These are phyloP conservation scores for Zizania latifolia DNA, from an alignment of 176 grass and related monocot species.

Conservation along the genomic window DNA sequence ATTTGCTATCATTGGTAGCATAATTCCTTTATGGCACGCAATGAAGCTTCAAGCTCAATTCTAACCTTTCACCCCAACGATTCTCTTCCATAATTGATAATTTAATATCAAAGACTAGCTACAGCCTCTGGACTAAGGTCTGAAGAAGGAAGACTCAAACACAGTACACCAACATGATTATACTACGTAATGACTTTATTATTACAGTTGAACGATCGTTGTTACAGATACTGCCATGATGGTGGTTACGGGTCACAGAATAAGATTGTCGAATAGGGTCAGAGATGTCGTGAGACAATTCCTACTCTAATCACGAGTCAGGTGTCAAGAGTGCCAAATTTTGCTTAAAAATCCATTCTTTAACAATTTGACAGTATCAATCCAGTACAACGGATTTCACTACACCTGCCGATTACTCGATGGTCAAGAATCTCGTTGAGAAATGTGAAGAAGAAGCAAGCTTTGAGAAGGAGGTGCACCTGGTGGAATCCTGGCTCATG, in stretches of 20 bases:
- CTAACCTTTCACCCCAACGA: background rate
- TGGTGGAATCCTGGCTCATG: conserved; percentile 90
- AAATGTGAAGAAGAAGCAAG: background rate
- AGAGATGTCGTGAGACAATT: background rate
- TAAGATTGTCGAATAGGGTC: background rate
- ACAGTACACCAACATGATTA: background rate
- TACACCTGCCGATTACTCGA: background rate
- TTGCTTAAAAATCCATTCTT: background rate
- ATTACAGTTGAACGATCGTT: background rate
- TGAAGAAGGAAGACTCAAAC: background rate
- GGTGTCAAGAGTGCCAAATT: background rate
- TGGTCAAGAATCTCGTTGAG: background rate
- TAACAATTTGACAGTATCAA: background rate
- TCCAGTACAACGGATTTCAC: background rate
- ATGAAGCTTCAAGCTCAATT: background rate
- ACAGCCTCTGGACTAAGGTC: background rate
- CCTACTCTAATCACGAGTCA: background rate
- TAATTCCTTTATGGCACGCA: background rate
- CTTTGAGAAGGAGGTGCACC: conserved; percentile 20
- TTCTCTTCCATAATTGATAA: background rate
- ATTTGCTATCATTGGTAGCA: background rate
- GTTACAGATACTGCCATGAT: background rate
- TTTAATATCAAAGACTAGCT: background rate
- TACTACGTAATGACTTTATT: background rate
- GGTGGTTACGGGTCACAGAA: background rate